Conservation (phyloP, 2,329 filamentous ascomycete species). For the Arthrobotrys musiformis region DNA sequence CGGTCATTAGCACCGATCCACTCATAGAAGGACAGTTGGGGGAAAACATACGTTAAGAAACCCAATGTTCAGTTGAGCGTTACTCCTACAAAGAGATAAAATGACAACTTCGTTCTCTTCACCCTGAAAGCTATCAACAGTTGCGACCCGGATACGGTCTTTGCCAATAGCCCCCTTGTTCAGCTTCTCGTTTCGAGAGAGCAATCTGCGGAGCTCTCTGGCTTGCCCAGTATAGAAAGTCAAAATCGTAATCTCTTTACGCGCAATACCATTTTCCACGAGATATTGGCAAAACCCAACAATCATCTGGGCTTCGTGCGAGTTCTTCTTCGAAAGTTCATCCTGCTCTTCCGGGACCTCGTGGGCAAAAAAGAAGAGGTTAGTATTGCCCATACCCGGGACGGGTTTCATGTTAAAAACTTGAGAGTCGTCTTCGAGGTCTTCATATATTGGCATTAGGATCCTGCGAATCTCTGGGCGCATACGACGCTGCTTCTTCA, state of each 20-base stretch:
- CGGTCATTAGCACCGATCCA: not conserved
- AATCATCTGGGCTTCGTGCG: conserved; percentile 79
- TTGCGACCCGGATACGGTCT: conserved; percentile 71
- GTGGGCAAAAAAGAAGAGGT: conserved; percentile 67
- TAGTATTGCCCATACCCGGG: conserved; percentile 72
- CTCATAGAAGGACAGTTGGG: not conserved
- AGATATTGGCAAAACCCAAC: conserved; percentile 78
- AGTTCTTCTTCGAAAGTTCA: conserved; percentile 75
- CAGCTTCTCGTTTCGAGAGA: conserved; percentile 63
- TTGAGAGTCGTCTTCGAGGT: conserved; percentile 68
- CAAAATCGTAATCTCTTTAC: conserved; percentile 77
- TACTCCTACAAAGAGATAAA: conserved; percentile 81
- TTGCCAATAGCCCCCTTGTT: conserved; percentile 59
- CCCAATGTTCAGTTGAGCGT: conserved; percentile 70
- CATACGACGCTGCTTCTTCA: conserved; percentile 77
- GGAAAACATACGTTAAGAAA: conserved; percentile 71
- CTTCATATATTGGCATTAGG: conserved; percentile 67
- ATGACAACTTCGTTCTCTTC: conserved; percentile 88
- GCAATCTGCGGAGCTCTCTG: conserved; percentile 69
- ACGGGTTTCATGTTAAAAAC: conserved; percentile 69
- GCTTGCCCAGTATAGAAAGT: conserved; percentile 91
- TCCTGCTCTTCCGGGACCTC: conserved; percentile 65
- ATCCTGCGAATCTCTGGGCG: conserved; percentile 72
- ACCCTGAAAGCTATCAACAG: conserved; percentile 89
- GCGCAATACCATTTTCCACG: conserved; percentile 71